phyloP scores from a whole-genome alignment of 768 basidiomycete species.

The Filobasidium floriforme region DNA sequence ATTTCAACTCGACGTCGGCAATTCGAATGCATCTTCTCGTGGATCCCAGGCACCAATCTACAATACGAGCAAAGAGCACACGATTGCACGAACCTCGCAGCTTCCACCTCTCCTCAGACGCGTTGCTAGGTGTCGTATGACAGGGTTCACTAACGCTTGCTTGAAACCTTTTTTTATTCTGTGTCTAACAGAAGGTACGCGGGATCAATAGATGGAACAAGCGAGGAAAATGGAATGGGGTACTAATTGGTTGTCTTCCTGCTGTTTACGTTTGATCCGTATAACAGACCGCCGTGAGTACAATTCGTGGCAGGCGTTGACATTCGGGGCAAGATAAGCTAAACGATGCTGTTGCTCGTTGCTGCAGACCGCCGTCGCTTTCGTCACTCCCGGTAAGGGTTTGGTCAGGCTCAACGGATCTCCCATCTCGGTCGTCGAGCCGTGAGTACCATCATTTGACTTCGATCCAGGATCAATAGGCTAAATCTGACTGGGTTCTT shows the following conservation, averaged over 20 bases:
- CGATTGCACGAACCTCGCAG: too few species aligned
- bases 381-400: constrained; percentile 92
- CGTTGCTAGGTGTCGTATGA: too few species aligned
- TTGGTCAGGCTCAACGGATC: constrained; percentile 94
- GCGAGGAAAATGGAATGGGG: constrained; percentile 2
- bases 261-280: neutral
- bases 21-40: too few species aligned
- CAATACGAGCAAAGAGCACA: too few species aligned
- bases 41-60: too few species aligned
- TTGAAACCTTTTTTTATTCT: neutral
- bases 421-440: constrained; percentile 90
- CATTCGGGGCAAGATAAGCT: neutral
- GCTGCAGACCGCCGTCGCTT: constrained; percentile 73
- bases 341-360: neutral
- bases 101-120: too few species aligned
- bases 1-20: too few species aligned
- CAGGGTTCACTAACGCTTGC: neutral
- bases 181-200: constrained; percentile 10
- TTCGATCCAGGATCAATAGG: neutral
- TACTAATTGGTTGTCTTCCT: constrained; percentile 4
- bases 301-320: neutral
- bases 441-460: constrained; percentile 44
- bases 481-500: neutral
- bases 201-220: neutral
- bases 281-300: neutral